These are phyloP conservation scores for Emergomyces africanus DNA, from an alignment of 2,329 filamentous ascomycete genomes.

Conservation along the genomic window DNA sequence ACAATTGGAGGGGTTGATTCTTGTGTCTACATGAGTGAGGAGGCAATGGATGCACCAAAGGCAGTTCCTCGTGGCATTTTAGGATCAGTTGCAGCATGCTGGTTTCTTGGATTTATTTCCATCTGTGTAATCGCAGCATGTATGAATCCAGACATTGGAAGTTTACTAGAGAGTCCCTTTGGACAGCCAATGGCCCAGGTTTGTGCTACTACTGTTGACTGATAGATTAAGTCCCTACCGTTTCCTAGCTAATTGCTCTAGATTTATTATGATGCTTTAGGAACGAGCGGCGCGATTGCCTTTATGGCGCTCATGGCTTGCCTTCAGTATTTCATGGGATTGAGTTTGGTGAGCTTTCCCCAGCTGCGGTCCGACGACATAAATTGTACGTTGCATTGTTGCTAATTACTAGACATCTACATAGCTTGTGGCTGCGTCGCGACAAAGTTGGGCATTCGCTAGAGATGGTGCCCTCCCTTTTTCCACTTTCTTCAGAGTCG, in stretches of 20 bases:
- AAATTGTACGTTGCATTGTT: too few species aligned
- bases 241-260: slow-evolving; percentile 27
- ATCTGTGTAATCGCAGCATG: slow-evolving; percentile 46
- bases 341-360: slow-evolving; percentile 40
- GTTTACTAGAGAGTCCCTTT: slow-evolving; percentile 38
- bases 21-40: slow-evolving; percentile 49
- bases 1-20: slow-evolving; percentile 43
- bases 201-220: not conserved
- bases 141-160: slow-evolving; percentile 41
- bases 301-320: slow-evolving; percentile 48
- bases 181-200: slow-evolving; percentile 47
- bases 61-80: slow-evolving; percentile 49
- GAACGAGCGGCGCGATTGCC: slow-evolving; percentile 45
- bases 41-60: slow-evolving; percentile 46
- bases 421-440: slow-evolving; percentile 45
- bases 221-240: slow-evolving; percentile 11
- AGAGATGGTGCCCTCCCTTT: slow-evolving; percentile 51
- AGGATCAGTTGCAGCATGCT: slow-evolving; percentile 43
- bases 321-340: slow-evolving; percentile 50
- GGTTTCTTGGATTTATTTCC: slow-evolving; percentile 46
- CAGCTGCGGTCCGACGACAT: too few species aligned
- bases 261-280: slow-evolving; percentile 49
- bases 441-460: slow-evolving; percentile 52
- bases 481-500: slow-evolving; percentile 42
- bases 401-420: too few species aligned